A percentile compares a stretch with the other conserved stretches of the same genome.
phyloP scores from a whole-genome alignment of 108 stramenopile species.

The Pseudonitzschia multiseries region DNA sequence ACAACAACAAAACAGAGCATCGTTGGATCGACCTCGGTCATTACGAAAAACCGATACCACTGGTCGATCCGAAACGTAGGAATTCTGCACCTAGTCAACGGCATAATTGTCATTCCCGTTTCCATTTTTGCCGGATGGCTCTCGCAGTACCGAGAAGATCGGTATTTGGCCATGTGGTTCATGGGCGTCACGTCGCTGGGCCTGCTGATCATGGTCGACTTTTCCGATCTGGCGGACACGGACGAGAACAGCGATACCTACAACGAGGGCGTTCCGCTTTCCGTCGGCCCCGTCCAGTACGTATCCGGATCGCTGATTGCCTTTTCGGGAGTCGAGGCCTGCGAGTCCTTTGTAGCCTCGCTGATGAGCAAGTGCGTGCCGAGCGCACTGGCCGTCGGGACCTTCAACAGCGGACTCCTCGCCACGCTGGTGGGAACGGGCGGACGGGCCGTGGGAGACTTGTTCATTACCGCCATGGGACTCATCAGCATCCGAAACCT shows the following conservation, averaged over 20 bases:
- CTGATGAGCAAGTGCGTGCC: conserved; percentile 71
- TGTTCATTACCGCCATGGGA: conserved; percentile 68
- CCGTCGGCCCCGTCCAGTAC: conserved; percentile 53
- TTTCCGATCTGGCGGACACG: conserved; percentile 38
- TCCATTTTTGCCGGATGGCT: conserved; percentile 54
- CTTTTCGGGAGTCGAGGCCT: conserved; percentile 57
- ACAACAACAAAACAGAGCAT: conserved; percentile 15
- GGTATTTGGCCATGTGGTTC: conserved; percentile 43
- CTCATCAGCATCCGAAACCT: conserved; percentile 56
- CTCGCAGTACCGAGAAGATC: conserved; percentile 51
- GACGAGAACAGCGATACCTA: conserved; percentile 27
- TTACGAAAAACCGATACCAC: conserved; percentile 68
- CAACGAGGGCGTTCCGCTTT: conserved; percentile 32
- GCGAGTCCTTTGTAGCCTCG: conserved; percentile 71
- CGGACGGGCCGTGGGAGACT: conserved; percentile 57
- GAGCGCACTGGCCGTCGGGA: conserved; percentile 69
- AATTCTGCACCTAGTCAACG: conserved; percentile 60
- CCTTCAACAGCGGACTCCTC: conserved; percentile 79
- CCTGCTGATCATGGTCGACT: conserved; percentile 52
- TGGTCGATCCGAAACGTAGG: conserved; percentile 73
- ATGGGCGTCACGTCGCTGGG: conserved; percentile 44
- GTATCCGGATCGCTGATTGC: conserved; percentile 49
- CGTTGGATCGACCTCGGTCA: conserved; percentile 61
- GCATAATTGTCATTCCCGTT: conserved; percentile 72
- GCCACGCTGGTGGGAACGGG: conserved; percentile 37